Evolutionary conservation across 495 filamentous ascomycete genomes (phyloP).

Genomic region (Endocarpon pusillum): DNA sequence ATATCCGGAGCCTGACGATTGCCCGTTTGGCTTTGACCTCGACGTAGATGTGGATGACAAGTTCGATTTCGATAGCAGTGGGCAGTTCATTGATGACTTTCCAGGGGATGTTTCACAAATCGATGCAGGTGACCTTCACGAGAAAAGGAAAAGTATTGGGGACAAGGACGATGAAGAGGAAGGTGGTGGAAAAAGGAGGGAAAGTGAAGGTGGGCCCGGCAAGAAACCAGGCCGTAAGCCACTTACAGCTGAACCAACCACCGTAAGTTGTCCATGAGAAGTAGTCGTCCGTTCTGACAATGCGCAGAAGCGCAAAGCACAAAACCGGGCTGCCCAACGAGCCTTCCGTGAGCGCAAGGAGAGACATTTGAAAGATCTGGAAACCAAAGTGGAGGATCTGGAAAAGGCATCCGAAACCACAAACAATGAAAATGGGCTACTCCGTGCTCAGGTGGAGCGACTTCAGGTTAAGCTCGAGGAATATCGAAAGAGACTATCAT

Average conservation of each 20-base stretch:
- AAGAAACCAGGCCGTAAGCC: slow-evolving; percentile 98
- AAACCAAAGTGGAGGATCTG: slow-evolving; percentile 86
- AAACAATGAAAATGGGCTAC: slow-evolving; percentile 70
- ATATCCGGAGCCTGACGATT: slow-evolving; percentile 46
- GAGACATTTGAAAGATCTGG: slow-evolving; percentile 88
- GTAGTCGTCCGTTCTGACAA: slow-evolving; percentile 16
- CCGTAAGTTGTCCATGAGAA: slow-evolving; percentile 39
- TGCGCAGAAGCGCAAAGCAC: slow-evolving; percentile 89
- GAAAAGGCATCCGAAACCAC: slow-evolving; percentile 69
- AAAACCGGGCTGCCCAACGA: slow-evolving; percentile 91
- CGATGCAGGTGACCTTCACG: slow-evolving; percentile 41
- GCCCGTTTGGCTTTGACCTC: slow-evolving; percentile 72
- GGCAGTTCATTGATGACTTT: slow-evolving; percentile 58
- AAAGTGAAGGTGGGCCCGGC: slow-evolving; percentile 56
- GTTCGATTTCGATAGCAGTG: slow-evolving; percentile 45
- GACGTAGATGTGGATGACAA: slow-evolving; percentile 49
- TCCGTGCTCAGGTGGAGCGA: slow-evolving; percentile 74
- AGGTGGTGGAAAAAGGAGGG: slow-evolving; percentile 58
- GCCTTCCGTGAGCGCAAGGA: slow-evolving; percentile 98
- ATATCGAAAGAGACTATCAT: slow-evolving; percentile 70
- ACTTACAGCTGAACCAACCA: slow-evolving; percentile 84
- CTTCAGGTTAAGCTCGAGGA: slow-evolving; percentile 72
- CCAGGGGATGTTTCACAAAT: slow-evolving; percentile 35
- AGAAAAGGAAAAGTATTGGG: slow-evolving; percentile 68
- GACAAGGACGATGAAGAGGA: slow-evolving; percentile 50